Conservation (phyloP, 78 protist genomes). For the Planoprotostelium fungivorum region DNA sequence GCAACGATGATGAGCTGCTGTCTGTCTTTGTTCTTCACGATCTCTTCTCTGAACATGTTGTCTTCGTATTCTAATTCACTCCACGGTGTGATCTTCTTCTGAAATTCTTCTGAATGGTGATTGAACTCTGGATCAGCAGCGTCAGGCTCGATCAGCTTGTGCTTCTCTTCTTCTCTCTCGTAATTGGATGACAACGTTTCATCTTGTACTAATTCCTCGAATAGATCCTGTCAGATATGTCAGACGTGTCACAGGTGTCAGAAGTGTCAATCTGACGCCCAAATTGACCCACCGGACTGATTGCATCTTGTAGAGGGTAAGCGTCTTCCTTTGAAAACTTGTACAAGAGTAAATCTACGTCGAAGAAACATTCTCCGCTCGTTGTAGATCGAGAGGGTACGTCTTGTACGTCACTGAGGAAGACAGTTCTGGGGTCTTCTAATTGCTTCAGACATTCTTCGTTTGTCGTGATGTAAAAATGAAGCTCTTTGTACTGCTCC, state of each 20-base stretch:
- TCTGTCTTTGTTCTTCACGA: constrained; percentile 10
- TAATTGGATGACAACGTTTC: neutral
- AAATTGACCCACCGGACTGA: neutral
- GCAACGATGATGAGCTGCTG: constrained; percentile 55
- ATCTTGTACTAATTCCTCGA: neutral
- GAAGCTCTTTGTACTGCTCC: neutral
- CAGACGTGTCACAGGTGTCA: too few relatives aligned
- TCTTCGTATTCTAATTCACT: constrained; percentile 36
- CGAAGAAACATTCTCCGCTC: neutral
- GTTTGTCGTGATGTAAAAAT: neutral
- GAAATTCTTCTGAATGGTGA: constrained; percentile 11
- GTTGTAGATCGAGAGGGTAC: neutral
- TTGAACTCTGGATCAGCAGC: neutral
- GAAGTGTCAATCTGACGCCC: too few relatives aligned
- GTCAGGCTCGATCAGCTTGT: neutral
- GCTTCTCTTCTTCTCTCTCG: neutral
- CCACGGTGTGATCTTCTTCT: constrained; percentile 70
- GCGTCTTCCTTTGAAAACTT: neutral
- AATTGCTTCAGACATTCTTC: neutral
- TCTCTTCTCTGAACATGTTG: neutral
- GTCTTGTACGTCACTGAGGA: neutral
- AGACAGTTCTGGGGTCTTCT: neutral
- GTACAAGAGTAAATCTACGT: neutral
- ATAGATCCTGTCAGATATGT: neutral
- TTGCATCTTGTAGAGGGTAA: neutral